These are phyloP conservation scores for Hypoxylon subgilvum DNA, from an alignment of 495 filamentous ascomycete genomes.

Conservation along the genomic window DNA sequence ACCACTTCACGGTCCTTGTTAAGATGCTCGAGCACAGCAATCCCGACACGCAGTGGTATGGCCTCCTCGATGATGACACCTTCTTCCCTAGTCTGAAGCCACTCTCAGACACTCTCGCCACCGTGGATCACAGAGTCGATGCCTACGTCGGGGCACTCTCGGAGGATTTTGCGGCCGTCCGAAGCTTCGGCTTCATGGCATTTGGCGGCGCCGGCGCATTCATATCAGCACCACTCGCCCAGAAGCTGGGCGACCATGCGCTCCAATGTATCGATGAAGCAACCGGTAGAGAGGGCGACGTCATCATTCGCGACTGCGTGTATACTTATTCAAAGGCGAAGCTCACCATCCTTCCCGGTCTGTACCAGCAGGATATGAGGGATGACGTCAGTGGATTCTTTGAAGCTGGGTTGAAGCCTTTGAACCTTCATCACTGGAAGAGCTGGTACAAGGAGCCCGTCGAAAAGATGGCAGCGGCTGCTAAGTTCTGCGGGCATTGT, in stretches of 20 bases:
- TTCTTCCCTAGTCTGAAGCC: constrained; percentile 70
- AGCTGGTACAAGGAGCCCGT: constrained; percentile 57
- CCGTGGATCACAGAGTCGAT: constrained; percentile 58
- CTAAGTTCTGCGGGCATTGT: constrained; percentile 63
- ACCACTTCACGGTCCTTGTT: constrained; percentile 68
- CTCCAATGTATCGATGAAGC: constrained; percentile 60
- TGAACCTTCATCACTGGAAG: constrained; percentile 73
- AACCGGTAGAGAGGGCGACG: constrained; percentile 61
- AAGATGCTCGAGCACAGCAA: constrained; percentile 60
- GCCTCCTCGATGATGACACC: constrained; percentile 74
- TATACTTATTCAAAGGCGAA: constrained; percentile 60
- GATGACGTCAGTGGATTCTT: constrained; percentile 67
- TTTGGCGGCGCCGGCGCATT: constrained; percentile 75
- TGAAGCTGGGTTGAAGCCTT: constrained; percentile 62
- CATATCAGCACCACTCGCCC: constrained; percentile 64
- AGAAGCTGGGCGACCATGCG: constrained; percentile 58
- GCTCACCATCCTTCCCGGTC: constrained; percentile 63
- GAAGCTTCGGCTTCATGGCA: constrained; percentile 67
- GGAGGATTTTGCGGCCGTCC: constrained; percentile 65
- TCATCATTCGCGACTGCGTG: constrained; percentile 67
- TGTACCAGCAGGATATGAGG: constrained; percentile 68
- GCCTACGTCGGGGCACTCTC: constrained; percentile 68
- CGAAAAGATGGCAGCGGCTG: constrained; percentile 63
- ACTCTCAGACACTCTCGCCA: constrained; percentile 53
- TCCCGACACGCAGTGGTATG: constrained; percentile 66